A percentile compares a stretch with the other conserved stretches of the same genome.
phyloP scores from a whole-genome alignment of 139 green algal genomes.

The Coelastrella sp. region DNA sequence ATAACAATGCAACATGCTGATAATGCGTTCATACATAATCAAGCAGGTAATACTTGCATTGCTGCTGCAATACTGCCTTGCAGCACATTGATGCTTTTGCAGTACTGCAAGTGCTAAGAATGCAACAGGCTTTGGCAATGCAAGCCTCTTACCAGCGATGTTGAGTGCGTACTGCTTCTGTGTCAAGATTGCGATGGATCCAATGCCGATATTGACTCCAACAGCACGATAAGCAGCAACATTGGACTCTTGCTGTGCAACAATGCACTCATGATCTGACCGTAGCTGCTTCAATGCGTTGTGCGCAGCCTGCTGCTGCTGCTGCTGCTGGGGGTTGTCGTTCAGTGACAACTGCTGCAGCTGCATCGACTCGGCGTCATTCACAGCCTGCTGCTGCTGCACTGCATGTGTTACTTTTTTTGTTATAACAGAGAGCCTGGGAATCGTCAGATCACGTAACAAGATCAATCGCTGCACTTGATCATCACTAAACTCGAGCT shows the following conservation, averaged over 20 bases:
- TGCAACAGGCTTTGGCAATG: no score
- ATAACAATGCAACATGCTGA: no score
- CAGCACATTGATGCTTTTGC: no score
- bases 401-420: neutral
- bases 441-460: neutral
- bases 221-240: neutral
- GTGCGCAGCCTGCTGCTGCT: neutral
- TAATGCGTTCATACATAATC: no score
- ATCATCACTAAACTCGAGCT: neutral
- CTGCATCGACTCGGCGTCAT: neutral
- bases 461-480: neutral
- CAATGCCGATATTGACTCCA: neutral
- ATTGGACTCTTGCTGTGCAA: neutral
- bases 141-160: neutral
- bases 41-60: no score
- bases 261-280: neutral
- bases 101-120: no score
- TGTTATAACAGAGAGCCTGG: neutral
- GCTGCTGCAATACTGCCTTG: no score
- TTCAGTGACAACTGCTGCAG: neutral
- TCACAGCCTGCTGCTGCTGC: neutral
- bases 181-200: neutral
- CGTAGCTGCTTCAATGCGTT: neutral
- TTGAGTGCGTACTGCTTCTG: neutral
- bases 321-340: neutral